Base-by-base conservation (phyloP, 2,329 filamentous ascomycete genomes). In the Ceratocystis harringtonii region DNA sequence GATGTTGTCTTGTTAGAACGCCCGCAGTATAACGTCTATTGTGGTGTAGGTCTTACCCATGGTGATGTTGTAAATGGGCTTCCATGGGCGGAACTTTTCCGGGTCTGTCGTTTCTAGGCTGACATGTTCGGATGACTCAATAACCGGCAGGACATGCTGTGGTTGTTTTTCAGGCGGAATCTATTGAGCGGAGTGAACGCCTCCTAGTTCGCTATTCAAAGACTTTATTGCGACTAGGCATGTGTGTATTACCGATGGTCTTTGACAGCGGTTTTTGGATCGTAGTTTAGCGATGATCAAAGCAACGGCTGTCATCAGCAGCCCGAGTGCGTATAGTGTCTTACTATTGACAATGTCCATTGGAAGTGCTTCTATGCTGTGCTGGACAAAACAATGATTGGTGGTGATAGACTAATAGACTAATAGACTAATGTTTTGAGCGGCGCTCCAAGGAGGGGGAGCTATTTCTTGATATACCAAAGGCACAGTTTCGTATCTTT, bases 41-140 rank as follows among this genome's bases (percentile, higher is more conserved):
- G 15, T 43, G 22, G 17, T 15, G 41, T 25, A 45, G 30, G 19
- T 10, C 70, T 41, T 69, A 79, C 80, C 80, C 80, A 83, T 82
- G 0, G 78, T 81, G 67, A 82, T 81, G 69, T 82, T 73, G 69
- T 81, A 83, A 2, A 75, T 75, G 0, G 78, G 76, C 70, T 81
- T 81, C 70, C 80, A 82, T 0, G 79, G 79, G 1, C 80, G 74
- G 44, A 78, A 74, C 45, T 75, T 73, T 2, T 70, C 68, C 0
- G 79, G 78, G 7, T 74, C 71, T 1, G 72, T 73, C 1, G 70
- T 67, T 45, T 73, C 70, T 76, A 78, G 80, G 68, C 79, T 72
- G 65, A 79, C 77, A 3, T 71, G 69, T 0, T 68, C 48, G 1
- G 74, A 67, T 0, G 75, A 69, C 36, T 72, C 68, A 44, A 68